These are phyloP conservation scores for Friedmanniomyces simplex DNA, from an alignment of 495 filamentous ascomycete species.

Conservation along the genomic window DNA sequence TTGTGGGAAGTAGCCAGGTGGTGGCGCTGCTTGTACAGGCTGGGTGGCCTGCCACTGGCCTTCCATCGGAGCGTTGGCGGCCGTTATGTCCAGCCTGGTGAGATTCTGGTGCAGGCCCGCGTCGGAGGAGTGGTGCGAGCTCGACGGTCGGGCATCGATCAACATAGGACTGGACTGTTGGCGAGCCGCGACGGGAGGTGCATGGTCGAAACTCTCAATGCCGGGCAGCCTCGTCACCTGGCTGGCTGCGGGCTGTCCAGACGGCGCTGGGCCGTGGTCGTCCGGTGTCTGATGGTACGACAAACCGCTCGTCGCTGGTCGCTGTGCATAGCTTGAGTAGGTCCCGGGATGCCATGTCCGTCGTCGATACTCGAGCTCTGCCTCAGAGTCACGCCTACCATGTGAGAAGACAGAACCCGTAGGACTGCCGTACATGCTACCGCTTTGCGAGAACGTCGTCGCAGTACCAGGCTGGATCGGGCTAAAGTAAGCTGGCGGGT, in stretches of 20 bases:
- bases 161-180: constrained; percentile 35
- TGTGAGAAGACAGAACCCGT: constrained; percentile 55
- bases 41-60: constrained; percentile 14
- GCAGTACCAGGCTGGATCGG: constrained; percentile 45
- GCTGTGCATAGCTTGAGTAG: constrained; percentile 41
- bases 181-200: constrained; percentile 44
- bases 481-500: constrained; percentile 49
- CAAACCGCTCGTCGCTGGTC: constrained; percentile 50
- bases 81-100: constrained; percentile 59
- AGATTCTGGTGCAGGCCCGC: constrained; percentile 63
- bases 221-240: constrained; percentile 62
- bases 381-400: constrained; percentile 54
- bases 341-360: constrained; percentile 86
- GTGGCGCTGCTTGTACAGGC: constrained; percentile 29
- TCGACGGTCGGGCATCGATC: constrained; percentile 26
- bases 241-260: constrained; percentile 39
- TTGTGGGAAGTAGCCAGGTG: constrained; percentile 21
- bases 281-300: constrained; percentile 52
- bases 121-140: constrained; percentile 46
- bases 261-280: constrained; percentile 43
- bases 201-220: constrained; percentile 80
- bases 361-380: constrained; percentile 68
- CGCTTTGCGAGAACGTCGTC: constrained; percentile 44
- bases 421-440: constrained; percentile 58
- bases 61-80: constrained; percentile 35